Evolutionary conservation across 169 alveolate species (phyloP), one percentile per base, ranked within the genome.

Genomic region (Eimeria maxima): DNA sequence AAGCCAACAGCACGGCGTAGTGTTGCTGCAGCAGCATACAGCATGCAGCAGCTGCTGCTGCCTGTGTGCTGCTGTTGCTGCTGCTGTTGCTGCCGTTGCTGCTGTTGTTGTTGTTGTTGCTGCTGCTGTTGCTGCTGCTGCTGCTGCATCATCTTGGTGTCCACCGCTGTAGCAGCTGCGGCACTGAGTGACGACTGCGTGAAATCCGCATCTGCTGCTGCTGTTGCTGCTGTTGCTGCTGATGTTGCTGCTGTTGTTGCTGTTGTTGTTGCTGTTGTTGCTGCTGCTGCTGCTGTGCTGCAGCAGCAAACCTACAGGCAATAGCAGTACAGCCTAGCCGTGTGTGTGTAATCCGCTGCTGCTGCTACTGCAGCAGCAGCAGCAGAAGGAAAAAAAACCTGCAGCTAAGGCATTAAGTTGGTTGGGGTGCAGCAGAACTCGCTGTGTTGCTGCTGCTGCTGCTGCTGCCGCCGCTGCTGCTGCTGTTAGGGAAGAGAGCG

Each of bases 51-150:
- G 80, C 44, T 29, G 80, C 80, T 69, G 80, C 80, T 29, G 83
- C 83, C 38, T 53, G 60, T 33, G 1, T 33, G 60, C 60, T 7
- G 60, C 60, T 14, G 88, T 42, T 78, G 88, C 67, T 78, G 88
- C 67, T 45, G 67, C 67, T 44, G 88, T 47, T 45, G n/a, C 88
- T 78, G 88, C 88, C 44, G 88, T 65, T 78, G 88, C 57, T 78
- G 88, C 88, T 47, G 67, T 2, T 78, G 67, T 0, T 78, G 88
- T 3, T n/a, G 90, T 33, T 81, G 91, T 74, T 53, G 10, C 60
- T 11, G 60, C 3, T 53, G 60, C 60, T 0, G 60, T 14, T 11
- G 60, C 60, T 53, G 60, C 16, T 53, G 20, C 60, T 53, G 60
- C 20, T 53, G 60, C 60, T 53, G 60, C 60, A 11, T 14, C 60